Evolutionary conservation across 73 alveolate genomes (phyloP).

Genomic region (Effrenium voratum): DNA sequence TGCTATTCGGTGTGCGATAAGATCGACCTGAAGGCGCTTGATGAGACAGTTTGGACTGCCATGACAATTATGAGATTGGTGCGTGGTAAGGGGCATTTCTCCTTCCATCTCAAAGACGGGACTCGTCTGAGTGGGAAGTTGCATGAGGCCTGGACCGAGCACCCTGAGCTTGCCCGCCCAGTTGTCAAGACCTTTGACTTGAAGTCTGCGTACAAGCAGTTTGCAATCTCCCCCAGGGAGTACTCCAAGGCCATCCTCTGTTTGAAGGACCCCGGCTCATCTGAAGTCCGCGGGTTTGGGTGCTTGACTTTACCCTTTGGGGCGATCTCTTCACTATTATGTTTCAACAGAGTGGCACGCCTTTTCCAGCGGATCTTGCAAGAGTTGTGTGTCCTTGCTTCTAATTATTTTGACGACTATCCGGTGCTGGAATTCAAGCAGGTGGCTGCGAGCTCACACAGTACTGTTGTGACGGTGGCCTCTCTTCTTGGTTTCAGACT

Average conservation of each 20-base stretch:
- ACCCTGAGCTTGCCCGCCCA: not conserved
- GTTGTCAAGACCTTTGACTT: not conserved
- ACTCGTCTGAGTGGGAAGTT: not conserved
- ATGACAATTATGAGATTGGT: not conserved
- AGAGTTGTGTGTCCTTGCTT: too few relatives aligned
- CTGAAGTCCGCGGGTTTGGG: not conserved
- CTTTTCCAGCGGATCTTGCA: too few relatives aligned
- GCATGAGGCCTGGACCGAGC: not conserved
- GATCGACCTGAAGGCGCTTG: not conserved
- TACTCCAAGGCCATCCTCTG: not conserved
- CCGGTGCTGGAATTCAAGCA: too few relatives aligned
- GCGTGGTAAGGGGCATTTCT: not conserved
- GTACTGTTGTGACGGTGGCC: too few relatives aligned
- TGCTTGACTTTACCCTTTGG: slow-evolving; percentile 1
- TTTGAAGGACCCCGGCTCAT: not conserved
- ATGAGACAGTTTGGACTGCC: not conserved
- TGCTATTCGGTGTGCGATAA: not conserved
- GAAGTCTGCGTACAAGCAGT: not conserved
- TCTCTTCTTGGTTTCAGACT: too few relatives aligned
- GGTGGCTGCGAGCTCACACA: too few relatives aligned
- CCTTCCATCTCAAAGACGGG: not conserved
- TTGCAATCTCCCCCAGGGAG: not conserved
- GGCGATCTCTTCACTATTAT: not conserved
- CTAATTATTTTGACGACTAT: too few relatives aligned
- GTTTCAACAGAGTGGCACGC: not conserved